Percentiles rank a stretch among this genome's conserved stretches.
These are phyloP conservation scores for Plectosphaerella cucumerina DNA, from an alignment of 2,329 filamentous ascomycete species.

Conservation along the genomic window DNA sequence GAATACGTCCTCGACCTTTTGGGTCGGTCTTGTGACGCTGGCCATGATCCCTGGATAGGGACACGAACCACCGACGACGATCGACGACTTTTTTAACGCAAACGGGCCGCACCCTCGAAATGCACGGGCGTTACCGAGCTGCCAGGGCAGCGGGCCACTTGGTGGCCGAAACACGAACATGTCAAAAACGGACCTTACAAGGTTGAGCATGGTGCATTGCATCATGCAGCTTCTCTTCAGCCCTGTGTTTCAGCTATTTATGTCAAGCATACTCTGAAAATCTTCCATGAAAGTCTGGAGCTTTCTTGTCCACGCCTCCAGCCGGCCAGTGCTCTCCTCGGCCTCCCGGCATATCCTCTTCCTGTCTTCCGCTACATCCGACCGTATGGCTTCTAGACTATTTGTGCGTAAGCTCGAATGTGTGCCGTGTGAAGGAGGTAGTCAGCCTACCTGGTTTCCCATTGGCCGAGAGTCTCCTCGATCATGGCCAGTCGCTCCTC, in stretches of 20 bases:
- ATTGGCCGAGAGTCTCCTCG: background rate
- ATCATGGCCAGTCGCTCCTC: background rate
- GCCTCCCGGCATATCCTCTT: background rate
- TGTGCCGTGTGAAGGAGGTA: background rate
- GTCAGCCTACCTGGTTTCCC: background rate
- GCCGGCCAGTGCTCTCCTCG: background rate
- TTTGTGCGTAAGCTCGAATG: background rate
- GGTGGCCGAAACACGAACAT: background rate
- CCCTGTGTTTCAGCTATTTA: background rate
- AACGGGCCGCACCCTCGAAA: too few species aligned
- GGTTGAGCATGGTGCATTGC: background rate
- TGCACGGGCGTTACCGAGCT: background rate
- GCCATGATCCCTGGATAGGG: background rate
- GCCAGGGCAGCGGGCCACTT: background rate
- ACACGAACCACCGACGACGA: background rate
- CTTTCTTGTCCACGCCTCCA: background rate
- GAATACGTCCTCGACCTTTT: background rate
- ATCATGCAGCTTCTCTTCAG: too few species aligned
- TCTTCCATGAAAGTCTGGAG: too few species aligned
- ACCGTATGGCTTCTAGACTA: background rate
- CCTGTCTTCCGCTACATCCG: background rate
- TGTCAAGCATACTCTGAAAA: background rate
- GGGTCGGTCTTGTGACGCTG: background rate
- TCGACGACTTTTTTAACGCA: too few species aligned
- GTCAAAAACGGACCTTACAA: background rate